phyloP scores from a whole-genome alignment of 2,329 filamentous ascomycete species.

The Pseudocercospora crystallina region DNA sequence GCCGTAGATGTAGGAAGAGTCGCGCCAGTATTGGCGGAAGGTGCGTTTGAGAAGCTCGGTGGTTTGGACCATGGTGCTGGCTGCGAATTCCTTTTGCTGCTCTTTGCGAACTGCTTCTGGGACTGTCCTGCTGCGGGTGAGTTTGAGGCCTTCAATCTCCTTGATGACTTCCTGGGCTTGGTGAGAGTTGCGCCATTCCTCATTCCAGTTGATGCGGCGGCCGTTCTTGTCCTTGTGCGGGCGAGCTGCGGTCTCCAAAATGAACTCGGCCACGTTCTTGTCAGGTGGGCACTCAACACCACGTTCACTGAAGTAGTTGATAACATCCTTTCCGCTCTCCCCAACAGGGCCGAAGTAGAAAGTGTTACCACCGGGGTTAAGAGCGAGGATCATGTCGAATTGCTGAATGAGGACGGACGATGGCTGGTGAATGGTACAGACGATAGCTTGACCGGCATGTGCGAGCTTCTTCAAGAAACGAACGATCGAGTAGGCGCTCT shows the following conservation, averaged over 20 bases:
- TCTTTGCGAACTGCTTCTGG: conserved; percentile 37
- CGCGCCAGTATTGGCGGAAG: conserved; percentile 66
- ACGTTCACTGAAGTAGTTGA: conserved; percentile 66
- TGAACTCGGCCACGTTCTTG: conserved; percentile 67
- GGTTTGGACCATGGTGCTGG: conserved; percentile 63
- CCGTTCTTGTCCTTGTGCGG: conserved; percentile 54
- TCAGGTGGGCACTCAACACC: conserved; percentile 65
- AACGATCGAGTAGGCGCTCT: conserved; percentile 67
- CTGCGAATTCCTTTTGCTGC: conserved; percentile 57
- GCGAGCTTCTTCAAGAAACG: conserved; percentile 68
- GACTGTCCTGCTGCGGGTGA: conserved; percentile 52
- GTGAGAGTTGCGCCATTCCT: conserved; percentile 68
- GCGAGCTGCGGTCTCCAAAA: conserved; percentile 64
- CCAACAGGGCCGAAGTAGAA: conserved; percentile 75
- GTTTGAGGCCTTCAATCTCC: conserved; percentile 66
- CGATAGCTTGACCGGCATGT: conserved; percentile 66
- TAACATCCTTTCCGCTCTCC: conserved; percentile 62
- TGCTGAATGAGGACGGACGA: conserved; percentile 68
- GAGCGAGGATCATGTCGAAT: conserved; percentile 71
- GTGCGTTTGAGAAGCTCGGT: conserved; percentile 66
- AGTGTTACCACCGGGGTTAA: conserved; percentile 67
- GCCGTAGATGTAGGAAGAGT: conserved; percentile 73
- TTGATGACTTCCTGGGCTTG: conserved; percentile 59
- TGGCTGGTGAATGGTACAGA: conserved; percentile 74
- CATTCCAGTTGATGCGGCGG: conserved; percentile 67